These are phyloP conservation scores for Tripidium arundinaceum DNA, from an alignment of 202 grass and related monocot genomes.

Conservation along the genomic window DNA sequence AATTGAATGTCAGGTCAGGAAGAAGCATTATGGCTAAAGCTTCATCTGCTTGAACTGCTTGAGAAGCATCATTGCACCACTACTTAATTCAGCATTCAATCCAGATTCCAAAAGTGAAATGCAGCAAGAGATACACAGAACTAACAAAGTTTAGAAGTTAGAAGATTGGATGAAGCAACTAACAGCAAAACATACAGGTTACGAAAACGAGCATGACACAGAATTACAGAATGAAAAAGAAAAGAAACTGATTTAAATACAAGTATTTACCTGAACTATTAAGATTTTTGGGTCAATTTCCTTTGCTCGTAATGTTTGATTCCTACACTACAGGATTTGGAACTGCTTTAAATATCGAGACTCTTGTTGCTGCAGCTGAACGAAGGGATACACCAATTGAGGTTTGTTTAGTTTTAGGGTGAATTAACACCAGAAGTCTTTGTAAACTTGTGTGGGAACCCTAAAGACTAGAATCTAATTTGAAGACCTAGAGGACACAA, in stretches of 20 bases:
- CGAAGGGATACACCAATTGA: slow-evolving; percentile 68
- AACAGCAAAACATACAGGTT: slow-evolving; percentile 7
- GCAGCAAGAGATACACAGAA: neutral
- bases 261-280: slow-evolving; percentile 84
- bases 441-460: neutral
- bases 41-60: neutral
- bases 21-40: too few relatives aligned
- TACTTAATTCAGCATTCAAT: neutral
- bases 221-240: neutral
- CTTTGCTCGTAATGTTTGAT: slow-evolving; percentile 62
- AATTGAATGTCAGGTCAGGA: too few relatives aligned
- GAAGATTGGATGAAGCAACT: slow-evolving; percentile 1
- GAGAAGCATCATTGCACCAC: neutral
- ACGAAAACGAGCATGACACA: neutral
- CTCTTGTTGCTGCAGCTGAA: slow-evolving; percentile 78
- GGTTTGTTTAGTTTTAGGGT: slow-evolving; percentile 34
- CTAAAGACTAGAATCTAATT: slow-evolving; percentile 2
- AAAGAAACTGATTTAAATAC: slow-evolving; percentile 28
- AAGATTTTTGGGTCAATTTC: slow-evolving; percentile 87
- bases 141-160: neutral
- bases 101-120: neutral
- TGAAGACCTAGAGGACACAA: neutral
- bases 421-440: slow-evolving; percentile 6
- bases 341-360: slow-evolving; percentile 81
- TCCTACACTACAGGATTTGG: slow-evolving; percentile 62